Conservation (phyloP, 2,329 filamentous ascomycete genomes). For the Colletotrichum viniferum region DNA sequence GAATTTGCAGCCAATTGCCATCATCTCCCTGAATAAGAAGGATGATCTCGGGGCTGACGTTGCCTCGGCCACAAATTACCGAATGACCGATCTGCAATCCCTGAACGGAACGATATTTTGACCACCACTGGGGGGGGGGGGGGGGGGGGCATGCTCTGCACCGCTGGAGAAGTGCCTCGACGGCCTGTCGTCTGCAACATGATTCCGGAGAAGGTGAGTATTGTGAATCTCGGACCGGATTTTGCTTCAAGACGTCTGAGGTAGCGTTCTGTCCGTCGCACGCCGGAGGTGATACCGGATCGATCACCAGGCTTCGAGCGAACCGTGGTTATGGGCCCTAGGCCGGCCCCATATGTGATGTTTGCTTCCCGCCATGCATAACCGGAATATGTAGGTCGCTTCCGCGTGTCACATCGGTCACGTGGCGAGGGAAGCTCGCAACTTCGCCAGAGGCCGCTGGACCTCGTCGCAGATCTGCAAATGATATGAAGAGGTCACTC, state of each 20-base stretch:
- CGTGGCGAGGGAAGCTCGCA: neutral
- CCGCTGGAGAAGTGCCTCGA: neutral
- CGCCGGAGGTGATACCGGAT: neutral
- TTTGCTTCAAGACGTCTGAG: neutral
- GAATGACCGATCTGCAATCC: neutral
- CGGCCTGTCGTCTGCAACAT: neutral
- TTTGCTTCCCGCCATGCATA: constrained; percentile 18
- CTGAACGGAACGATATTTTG: neutral
- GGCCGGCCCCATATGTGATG: constrained; percentile 4
- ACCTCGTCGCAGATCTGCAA: neutral
- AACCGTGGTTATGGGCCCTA: neutral
- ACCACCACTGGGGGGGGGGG: neutral
- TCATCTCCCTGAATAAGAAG: neutral
- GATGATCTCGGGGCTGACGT: neutral
- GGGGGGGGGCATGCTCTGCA: neutral
- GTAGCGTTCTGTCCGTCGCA: neutral
- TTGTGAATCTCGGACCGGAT: neutral
- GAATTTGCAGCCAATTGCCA: neutral
- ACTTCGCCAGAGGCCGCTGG: neutral
- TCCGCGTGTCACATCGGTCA: constrained; percentile 17
- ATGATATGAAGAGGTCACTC: neutral
- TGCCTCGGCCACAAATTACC: neutral
- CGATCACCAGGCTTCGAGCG: neutral
- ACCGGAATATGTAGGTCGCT: constrained; percentile 9
- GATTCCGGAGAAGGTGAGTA: neutral